Conservation (phyloP, 306 rosid genomes). For the Medicago lupulina region DNA sequence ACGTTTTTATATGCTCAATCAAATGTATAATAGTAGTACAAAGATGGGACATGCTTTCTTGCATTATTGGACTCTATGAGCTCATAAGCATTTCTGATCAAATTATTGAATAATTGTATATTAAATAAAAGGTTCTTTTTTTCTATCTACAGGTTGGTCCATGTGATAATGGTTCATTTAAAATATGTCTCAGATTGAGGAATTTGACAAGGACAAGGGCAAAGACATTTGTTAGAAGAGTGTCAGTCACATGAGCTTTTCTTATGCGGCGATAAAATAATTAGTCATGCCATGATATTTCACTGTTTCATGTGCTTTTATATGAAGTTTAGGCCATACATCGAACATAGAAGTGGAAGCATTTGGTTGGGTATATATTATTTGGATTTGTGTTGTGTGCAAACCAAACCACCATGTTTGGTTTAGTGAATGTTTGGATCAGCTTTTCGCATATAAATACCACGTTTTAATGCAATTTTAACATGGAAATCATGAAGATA, state of each 20-base stretch:
- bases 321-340: neutral
- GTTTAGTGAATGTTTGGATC: too few species aligned
- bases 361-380: too few species aligned
- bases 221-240: slow-evolving; percentile 54
- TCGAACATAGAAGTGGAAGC: too few species aligned
- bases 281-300: neutral
- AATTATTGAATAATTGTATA: slow-evolving; percentile 54
- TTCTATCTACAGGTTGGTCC: slow-evolving; percentile 66
- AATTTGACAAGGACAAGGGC: slow-evolving; percentile 38
- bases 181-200: slow-evolving; percentile 44
- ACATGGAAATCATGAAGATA: too few species aligned
- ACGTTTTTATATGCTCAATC: slow-evolving; percentile 44
- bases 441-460: too few species aligned
- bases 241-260: slow-evolving; percentile 56
- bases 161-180: slow-evolving; percentile 56
- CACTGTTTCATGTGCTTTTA: slow-evolving; percentile 16
- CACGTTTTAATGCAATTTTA: too few species aligned
- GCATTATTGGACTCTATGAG: slow-evolving; percentile 50
- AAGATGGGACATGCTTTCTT: slow-evolving; percentile 39
- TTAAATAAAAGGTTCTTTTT: slow-evolving; percentile 24
- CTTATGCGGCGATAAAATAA: slow-evolving; percentile 39
- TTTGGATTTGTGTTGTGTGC: too few species aligned
- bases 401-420: too few species aligned
- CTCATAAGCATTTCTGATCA: slow-evolving; percentile 14
- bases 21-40: slow-evolving; percentile 1